Evolutionary conservation across 768 basidiomycete genomes (phyloP), one percentile per base, ranked within the genome.

Genomic region (Tephrocybe sp.): DNA sequence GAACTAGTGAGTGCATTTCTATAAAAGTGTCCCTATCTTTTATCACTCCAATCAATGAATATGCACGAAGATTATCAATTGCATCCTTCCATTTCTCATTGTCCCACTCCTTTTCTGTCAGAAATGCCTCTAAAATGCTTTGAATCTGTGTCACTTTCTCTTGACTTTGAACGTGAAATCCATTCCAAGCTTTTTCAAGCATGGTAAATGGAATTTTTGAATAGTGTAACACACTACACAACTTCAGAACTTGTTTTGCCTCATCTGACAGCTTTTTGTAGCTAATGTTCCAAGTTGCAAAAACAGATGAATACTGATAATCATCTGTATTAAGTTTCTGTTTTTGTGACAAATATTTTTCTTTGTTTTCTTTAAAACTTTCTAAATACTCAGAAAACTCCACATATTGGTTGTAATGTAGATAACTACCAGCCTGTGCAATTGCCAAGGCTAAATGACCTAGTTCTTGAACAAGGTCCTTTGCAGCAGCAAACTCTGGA

Each of bases 401-500:
- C 30, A 45, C 11, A 43, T 23, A 4, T 13, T 32, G 1, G 11
- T 41, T 41, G 1, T 41, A 7, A 41, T 2, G 13, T 6, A 41
- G 12, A 36, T 42, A 50, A 5, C 39, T 20, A n/a, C 40, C 41
- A 1, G 49, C 49, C 19, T 50, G 49, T 14, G 30, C 42, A 45
- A 51, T 13, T 9, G 49, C 49, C 1, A 51, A 17, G 9, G 49
- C 40, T 12, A 44, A 10, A 38, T 45, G 9, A 16, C 33, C 32
- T 2, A 50, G 17, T 35, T 50, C 49, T 31, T 50, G 12, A 9
- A 50, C 19, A 50, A 46, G 32, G 1, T 34, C 45, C 11, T 14
- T n/a, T 34, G 33, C 33, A 35, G 10, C 6, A 4, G 32, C 10
- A 12, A 12, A 5, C 11, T 33, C 32, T 17, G 2, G 20, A 11